Evolutionary conservation across 148 eudicot species (phyloP).

Genomic region (Arbutus unedo): DNA sequence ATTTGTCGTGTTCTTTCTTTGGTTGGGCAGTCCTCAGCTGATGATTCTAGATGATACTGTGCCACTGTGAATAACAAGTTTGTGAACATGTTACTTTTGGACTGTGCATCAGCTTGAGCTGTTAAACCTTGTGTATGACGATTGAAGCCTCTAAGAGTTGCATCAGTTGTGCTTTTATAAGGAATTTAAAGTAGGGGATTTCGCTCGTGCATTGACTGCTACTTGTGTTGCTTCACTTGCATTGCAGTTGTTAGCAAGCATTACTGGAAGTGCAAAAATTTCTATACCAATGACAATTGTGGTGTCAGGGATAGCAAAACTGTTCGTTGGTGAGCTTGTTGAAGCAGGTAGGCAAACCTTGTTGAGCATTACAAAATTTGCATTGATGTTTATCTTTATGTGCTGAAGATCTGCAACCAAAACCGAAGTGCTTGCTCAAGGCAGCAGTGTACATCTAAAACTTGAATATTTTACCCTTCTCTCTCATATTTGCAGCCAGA

Average conservation of each 20-base stretch:
- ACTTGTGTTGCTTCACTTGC: slow-evolving; percentile 6
- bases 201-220: neutral
- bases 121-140: neutral
- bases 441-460: neutral
- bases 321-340: slow-evolving; percentile 95
- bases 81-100: neutral
- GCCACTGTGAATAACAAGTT: neutral
- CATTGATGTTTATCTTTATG: neutral
- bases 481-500: slow-evolving; percentile 51
- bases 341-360: slow-evolving; percentile 63
- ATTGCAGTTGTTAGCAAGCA: slow-evolving; percentile 72
- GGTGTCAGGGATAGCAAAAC: slow-evolving; percentile 93
- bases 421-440: neutral
- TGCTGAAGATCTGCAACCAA: slow-evolving; percentile 1
- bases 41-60: neutral
- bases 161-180: neutral
- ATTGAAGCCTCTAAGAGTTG: neutral
- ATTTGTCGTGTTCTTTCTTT: neutral
- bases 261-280: slow-evolving; percentile 87
- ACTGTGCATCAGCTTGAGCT: neutral
- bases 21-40: neutral
- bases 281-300: slow-evolving; percentile 88
- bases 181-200: neutral
- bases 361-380: neutral
- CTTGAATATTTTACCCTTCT: neutral